phyloP scores from a whole-genome alignment of 2,329 filamentous ascomycete species.

The Colletotrichum somersetense region DNA sequence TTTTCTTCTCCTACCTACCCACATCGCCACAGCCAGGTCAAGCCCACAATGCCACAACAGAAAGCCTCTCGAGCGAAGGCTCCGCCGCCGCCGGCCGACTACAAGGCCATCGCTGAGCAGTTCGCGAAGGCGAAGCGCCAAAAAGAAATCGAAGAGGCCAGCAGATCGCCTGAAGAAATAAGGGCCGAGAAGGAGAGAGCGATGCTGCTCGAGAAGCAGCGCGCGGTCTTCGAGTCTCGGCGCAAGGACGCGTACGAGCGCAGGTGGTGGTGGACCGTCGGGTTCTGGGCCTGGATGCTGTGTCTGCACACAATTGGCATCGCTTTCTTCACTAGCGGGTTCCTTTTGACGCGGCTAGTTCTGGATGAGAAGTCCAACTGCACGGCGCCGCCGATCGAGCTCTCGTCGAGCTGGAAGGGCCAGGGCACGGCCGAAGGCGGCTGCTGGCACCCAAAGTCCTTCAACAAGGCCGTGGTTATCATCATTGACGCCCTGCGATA shows the following conservation, averaged over 20 bases:
- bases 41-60: conserved; percentile 38
- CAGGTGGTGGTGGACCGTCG: conserved; percentile 70
- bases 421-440: conserved; percentile 68
- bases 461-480: conserved; percentile 90
- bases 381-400: conserved; percentile 73
- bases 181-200: conserved; percentile 50
- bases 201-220: conserved; percentile 58
- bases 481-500: conserved; percentile 95
- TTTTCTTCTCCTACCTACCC: conserved; percentile 14
- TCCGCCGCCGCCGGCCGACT: conserved; percentile 54
- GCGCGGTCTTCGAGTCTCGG: conserved; percentile 60
- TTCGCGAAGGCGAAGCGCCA: conserved; percentile 66
- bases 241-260: conserved; percentile 64
- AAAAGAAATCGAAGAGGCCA: conserved; percentile 59
- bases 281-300: conserved; percentile 78
- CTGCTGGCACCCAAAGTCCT: conserved; percentile 97
- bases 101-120: conserved; percentile 65
- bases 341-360: conserved; percentile 88
- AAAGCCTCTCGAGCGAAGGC: conserved; percentile 33
- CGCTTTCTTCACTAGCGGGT: conserved; percentile 93
- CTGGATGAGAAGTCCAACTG: conserved; percentile 83
- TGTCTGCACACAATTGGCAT: conserved; percentile 84
- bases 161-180: conserved; percentile 44
- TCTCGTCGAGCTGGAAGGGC: conserved; percentile 53
- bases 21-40: neutral